A percentile compares a stretch with the other conserved stretches of the same genome.
Evolutionary conservation across 305 asterid species (phyloP).

Genomic region (Lippia alba): DNA sequence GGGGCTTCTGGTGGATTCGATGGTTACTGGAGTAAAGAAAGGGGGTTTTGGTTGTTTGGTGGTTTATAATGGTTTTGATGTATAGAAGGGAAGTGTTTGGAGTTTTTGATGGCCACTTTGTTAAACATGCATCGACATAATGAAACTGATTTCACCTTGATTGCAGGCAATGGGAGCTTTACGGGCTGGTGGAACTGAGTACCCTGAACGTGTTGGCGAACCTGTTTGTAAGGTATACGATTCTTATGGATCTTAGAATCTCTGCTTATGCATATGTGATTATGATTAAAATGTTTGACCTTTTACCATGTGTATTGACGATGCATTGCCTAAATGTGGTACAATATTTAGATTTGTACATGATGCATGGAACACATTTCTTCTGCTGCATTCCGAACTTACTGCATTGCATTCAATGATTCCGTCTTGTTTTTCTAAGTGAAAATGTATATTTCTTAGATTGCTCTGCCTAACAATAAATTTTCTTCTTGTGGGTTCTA

Average conservation of each 20-base stretch:
- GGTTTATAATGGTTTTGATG: slow-evolving; percentile 15
- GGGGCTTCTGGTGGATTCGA: slow-evolving; percentile 10
- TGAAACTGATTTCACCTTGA: slow-evolving; percentile 9
- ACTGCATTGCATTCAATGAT: slow-evolving; percentile 15
- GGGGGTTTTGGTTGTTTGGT: slow-evolving; percentile 13
- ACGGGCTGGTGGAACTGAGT: slow-evolving; percentile 68
- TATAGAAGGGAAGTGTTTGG: slow-evolving; percentile 18
- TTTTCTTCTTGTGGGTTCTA: slow-evolving; percentile 30
- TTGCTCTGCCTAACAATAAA: slow-evolving; percentile 19
- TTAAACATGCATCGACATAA: slow-evolving; percentile 23
- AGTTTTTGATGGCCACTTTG: slow-evolving; percentile 21
- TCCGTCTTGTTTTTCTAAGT: slow-evolving; percentile 16
- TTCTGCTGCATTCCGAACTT: slow-evolving; percentile 13
- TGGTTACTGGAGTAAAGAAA: slow-evolving; percentile 20
- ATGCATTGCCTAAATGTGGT: slow-evolving; percentile 10
- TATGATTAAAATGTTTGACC: background rate
- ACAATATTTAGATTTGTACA: slow-evolving; percentile 10
- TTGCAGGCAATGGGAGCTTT: slow-evolving; percentile 74
- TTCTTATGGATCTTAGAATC: background rate
- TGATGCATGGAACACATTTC: slow-evolving; percentile 11
- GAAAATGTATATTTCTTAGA: slow-evolving; percentile 14
- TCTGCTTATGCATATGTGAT: background rate
- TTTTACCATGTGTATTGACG: slow-evolving; percentile 5
- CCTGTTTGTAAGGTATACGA: slow-evolving; percentile 83
- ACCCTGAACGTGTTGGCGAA: slow-evolving; percentile 87